Evolutionary conservation across 2,329 filamentous ascomycete species (phyloP).

Genomic region (Knoxdaviesia proteae): DNA sequence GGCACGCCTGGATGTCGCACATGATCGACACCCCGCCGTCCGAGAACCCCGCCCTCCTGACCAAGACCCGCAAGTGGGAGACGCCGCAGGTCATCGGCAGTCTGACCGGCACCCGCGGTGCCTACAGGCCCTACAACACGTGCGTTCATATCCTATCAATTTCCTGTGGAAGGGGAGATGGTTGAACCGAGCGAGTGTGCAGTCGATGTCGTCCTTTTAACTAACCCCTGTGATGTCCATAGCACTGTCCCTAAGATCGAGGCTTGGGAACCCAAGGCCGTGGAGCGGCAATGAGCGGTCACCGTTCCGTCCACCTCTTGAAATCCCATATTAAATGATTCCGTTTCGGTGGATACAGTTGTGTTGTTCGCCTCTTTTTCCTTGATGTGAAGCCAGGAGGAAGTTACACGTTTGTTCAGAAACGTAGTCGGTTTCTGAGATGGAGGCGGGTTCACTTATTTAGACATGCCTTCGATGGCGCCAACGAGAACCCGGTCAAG

Average conservation of each 20-base stretch:
- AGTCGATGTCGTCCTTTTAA: constrained; percentile 2
- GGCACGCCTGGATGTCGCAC: constrained; percentile 97
- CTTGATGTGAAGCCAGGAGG: too few species aligned
- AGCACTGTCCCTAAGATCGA: constrained; percentile 33
- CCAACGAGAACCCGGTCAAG: too few species aligned
- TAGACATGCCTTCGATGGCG: too few species aligned
- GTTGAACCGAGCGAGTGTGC: background rate
- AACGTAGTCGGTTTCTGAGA: too few species aligned
- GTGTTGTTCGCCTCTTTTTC: too few species aligned
- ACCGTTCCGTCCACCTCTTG: too few species aligned
- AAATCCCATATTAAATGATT: too few species aligned
- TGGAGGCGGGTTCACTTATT: too few species aligned
- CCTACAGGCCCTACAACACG: constrained; percentile 91
- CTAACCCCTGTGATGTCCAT: background rate
- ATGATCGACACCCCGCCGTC: constrained; percentile 69
- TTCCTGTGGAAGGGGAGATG: background rate
- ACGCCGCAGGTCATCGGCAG: constrained; percentile 49
- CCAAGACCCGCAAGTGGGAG: constrained; percentile 56
- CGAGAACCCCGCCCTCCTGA: constrained; percentile 50
- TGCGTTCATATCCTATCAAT: constrained; percentile 26
- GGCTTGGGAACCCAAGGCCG: constrained; percentile 25
- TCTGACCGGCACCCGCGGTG: constrained; percentile 52
- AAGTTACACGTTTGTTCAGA: too few species aligned
- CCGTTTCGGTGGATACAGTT: too few species aligned
- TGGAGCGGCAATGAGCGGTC: constrained; percentile 7